phyloP scores from a whole-genome alignment of 148 eudicot species.

The Camellia lanceoleosa region DNA sequence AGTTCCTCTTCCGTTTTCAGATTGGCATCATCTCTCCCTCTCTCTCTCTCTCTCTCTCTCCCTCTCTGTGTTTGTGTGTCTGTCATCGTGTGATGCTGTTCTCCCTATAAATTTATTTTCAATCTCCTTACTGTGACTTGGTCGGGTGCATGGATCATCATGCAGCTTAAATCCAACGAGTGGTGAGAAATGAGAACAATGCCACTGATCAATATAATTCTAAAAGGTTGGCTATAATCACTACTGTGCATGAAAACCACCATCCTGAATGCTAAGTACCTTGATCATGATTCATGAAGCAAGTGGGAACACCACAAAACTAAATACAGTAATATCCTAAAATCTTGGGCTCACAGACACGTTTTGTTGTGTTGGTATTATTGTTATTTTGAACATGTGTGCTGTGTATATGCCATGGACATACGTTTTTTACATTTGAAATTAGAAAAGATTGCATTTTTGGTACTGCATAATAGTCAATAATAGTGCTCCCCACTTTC shows the following conservation, averaged over 20 bases:
- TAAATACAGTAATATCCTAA: slow-evolving; percentile 9
- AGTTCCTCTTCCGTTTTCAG: slow-evolving; percentile 18
- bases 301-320: slow-evolving; percentile 17
- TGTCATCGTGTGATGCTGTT: slow-evolving; percentile 23
- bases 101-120: slow-evolving; percentile 10
- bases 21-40: slow-evolving; percentile 20
- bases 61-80: slow-evolving; percentile 4
- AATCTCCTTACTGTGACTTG: slow-evolving; percentile 17
- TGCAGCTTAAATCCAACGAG: slow-evolving; percentile 21
- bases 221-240: slow-evolving; percentile 10
- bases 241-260: slow-evolving; percentile 8
- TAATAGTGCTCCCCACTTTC: slow-evolving; percentile 32
- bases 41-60: slow-evolving; percentile 20
- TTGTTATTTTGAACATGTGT: slow-evolving; percentile 6
- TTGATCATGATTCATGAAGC: slow-evolving; percentile 3
- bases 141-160: slow-evolving; percentile 26
- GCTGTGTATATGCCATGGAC: background rate
- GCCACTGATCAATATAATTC: slow-evolving; percentile 16
- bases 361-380: slow-evolving; percentile 6
- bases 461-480: slow-evolving; percentile 12
- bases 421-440: slow-evolving; percentile 13
- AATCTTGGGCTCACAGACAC: background rate
- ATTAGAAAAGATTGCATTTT: slow-evolving; percentile 6
- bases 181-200: slow-evolving; percentile 29
- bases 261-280: slow-evolving; percentile 2